Base-by-base conservation (phyloP, 768 basidiomycete species). In the Rhodotorula graminis region DNA sequence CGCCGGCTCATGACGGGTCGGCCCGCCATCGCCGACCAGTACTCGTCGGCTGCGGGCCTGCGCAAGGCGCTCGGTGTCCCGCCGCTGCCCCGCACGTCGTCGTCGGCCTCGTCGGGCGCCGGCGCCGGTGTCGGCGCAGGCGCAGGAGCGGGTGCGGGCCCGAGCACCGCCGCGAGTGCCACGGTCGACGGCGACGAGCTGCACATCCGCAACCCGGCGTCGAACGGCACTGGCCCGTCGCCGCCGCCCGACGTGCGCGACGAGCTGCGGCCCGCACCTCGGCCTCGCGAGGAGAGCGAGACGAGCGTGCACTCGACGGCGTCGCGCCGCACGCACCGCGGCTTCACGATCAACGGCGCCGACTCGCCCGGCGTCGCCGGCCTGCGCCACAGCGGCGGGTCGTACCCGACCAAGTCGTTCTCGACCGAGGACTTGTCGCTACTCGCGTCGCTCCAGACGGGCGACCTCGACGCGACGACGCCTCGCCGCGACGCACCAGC, bases 341-440 rank as follows among this genome's bases (percentile, higher is more conserved):
- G 49, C 37, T 68, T 61, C 37, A 72, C 71, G 11, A 68, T 72
- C 42, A 72, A 68, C 47, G 67, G 71, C 3, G 11, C 67, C 3
- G 33, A 50, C 53, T 40, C 53, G 1, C 31, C 19, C 6, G 42
- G 57, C 27, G 47, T 29, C 25, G 27, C 42, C 29, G 62, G 57
- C 1, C 42, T 56, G 4, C 2, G 44, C 44, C 29, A 23, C 55
- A 21, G 11, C 18, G 37, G 4, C 44, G 47, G 47, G 9, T n/a
- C 55, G 15, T 58, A 3, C 57, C 46, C 57, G 37, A 27, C 59
- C 10, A 59, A 29, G n/a, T 68, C 71, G 33, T 47, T 72, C 62
- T 68, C 67, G 46, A 33, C 40, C 12, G 67, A 68, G 33, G 71
- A 72, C n/a, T 46, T 72, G 14, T 52, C 66, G 25, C 33, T 21